Percentiles rank a stretch among this genome's conserved stretches.
Evolutionary conservation across 805 yeast genomes (phyloP).

Genomic region (Candida sakaeoensis): DNA sequence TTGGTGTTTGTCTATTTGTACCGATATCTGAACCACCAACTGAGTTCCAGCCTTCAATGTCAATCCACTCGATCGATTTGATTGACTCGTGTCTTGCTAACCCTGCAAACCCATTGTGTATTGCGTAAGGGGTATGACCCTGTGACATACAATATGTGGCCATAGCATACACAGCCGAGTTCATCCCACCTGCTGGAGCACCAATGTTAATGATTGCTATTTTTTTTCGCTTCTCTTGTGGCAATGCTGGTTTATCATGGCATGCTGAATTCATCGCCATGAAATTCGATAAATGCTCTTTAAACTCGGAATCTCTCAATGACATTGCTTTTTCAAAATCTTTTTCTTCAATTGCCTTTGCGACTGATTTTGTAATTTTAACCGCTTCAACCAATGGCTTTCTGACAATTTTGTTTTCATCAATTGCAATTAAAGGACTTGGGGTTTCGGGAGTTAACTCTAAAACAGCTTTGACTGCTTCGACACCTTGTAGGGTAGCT

Average conservation of each 20-base stretch:
- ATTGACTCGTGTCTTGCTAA: conserved; percentile 86
- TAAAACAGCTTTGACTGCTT: conserved; percentile 90
- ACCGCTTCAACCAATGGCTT: conserved; percentile 90
- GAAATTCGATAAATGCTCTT: conserved; percentile 74
- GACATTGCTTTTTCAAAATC: conserved; percentile 86
- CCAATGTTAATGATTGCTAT: conserved; percentile 90
- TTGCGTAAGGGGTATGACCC: conserved; percentile 89
- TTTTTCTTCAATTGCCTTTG: conserved; percentile 73
- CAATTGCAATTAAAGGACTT: conserved; percentile 89
- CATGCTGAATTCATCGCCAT: conserved; percentile 65
- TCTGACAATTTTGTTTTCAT: conserved; percentile 82
- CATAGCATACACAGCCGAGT: conserved; percentile 88
- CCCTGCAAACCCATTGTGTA: conserved; percentile 92
- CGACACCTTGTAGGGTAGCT: conserved; percentile 96
- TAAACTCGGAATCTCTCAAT: conserved; percentile 83
- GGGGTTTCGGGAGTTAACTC: conserved; percentile 87
- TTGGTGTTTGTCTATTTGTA: conserved; percentile 85
- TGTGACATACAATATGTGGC: conserved; percentile 81
- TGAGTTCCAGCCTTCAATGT: conserved; percentile 84
- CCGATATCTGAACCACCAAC: conserved; percentile 97
- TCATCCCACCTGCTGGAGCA: conserved; percentile 97
- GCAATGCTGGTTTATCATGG: conserved; percentile 57
- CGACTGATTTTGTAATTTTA: conserved; percentile 80
- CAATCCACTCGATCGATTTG: conserved; percentile 71
- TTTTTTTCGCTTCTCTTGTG: conserved; percentile 58